These are phyloP conservation scores for Colletotrichum viniferum DNA, from an alignment of 2,329 filamentous ascomycete genomes.

Conservation along the genomic window DNA sequence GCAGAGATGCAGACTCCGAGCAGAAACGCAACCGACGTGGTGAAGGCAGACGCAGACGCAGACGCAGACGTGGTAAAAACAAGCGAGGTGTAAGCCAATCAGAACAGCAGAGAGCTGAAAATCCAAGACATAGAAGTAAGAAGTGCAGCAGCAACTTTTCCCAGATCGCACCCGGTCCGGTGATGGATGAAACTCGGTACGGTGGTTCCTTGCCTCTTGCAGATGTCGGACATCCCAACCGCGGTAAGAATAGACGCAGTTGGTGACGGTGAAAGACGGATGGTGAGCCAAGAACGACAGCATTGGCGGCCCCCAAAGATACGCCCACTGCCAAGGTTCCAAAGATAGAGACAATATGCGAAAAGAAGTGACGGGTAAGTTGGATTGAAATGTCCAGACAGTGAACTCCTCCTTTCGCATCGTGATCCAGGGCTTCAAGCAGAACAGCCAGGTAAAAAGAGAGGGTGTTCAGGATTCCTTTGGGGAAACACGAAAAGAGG, in stretches of 20 bases:
- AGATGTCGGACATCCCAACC: not conserved
- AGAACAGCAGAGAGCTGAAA: not conserved
- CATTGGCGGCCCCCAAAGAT: not conserved
- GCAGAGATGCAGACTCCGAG: not conserved
- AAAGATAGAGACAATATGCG: not conserved
- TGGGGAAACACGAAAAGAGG: not conserved
- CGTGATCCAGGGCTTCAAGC: not conserved
- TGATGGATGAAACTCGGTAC: not conserved
- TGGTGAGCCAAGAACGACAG: not conserved
- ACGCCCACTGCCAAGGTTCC: not conserved
- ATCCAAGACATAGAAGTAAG: not conserved
- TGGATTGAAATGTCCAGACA: not conserved
- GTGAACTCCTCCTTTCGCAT: not conserved
- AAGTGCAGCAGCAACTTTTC: not conserved
- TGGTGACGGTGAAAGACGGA: not conserved
- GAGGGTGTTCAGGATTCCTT: not conserved
- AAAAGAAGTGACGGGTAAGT: not conserved
- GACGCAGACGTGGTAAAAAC: not conserved
- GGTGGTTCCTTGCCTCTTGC: not conserved
- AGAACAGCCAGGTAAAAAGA: not conserved
- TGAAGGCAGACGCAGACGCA: not conserved
- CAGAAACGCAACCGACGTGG: not conserved
- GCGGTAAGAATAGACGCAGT: not conserved
- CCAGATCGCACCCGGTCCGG: not conserved
- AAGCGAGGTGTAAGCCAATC: not conserved